phyloP scores from a whole-genome alignment of 2,329 filamentous ascomycete species.

The Podosphaera leucotricha region DNA sequence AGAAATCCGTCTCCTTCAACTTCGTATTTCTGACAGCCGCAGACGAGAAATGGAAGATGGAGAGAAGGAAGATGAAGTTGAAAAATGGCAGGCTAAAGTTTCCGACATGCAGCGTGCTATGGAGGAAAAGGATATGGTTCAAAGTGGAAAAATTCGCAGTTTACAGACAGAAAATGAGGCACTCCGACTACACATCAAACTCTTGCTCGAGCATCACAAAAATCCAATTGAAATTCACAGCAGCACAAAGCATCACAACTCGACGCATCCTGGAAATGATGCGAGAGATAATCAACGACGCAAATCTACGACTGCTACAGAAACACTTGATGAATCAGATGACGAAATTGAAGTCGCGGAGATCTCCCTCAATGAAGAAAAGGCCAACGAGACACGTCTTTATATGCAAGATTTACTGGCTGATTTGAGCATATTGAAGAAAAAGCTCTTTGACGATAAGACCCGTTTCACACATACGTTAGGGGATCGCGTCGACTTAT shows the following conservation, averaged over 20 bases:
- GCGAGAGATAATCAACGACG: not conserved
- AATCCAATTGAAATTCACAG: conserved; percentile 53
- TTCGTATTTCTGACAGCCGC: conserved; percentile 41
- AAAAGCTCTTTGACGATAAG: conserved; percentile 70
- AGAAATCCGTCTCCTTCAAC: conserved; percentile 68
- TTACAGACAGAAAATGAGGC: conserved; percentile 81
- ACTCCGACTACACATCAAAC: conserved; percentile 61
- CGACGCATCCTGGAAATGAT: not conserved
- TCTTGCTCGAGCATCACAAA: conserved; percentile 66
- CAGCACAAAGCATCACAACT: conserved; percentile 12
- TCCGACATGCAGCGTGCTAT: conserved; percentile 79
- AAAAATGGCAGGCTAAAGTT: conserved; percentile 87
- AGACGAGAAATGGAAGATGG: conserved; percentile 49
- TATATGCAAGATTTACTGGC: conserved; percentile 65
- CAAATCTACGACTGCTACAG: not conserved
- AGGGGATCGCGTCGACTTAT: too few species aligned
- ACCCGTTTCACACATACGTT: conserved; percentile 25
- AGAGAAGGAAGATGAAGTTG: conserved; percentile 54
- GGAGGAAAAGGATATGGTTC: conserved; percentile 78
- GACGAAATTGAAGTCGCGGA: conserved; percentile 36
- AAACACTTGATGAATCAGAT: not conserved
- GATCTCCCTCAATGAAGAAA: conserved; percentile 26
- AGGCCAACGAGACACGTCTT: conserved; percentile 47
- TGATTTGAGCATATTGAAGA: conserved; percentile 58
- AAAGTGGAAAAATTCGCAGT: conserved; percentile 81